phyloP scores from a whole-genome alignment of 108 stramenopile genomes.

The Epipyxis sp. region DNA sequence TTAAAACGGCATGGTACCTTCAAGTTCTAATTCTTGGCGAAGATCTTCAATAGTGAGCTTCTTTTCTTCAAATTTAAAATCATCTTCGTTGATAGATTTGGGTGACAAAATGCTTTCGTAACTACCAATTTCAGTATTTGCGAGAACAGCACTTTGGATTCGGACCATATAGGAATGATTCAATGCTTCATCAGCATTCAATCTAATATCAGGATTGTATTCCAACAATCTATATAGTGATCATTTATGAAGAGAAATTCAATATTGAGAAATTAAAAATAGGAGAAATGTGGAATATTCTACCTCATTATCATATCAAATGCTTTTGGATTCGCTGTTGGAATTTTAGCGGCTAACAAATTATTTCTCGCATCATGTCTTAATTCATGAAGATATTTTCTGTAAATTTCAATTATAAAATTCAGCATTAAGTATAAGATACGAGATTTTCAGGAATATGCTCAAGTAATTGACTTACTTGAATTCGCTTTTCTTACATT shows the following conservation, averaged over 20 bases:
- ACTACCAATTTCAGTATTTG: no score
- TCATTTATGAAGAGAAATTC: no score
- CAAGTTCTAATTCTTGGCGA: no score
- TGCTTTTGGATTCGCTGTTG: neutral
- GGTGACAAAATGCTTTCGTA: no score
- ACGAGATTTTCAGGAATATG: neutral
- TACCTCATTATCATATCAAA: slow-evolving; percentile 15
- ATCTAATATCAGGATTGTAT: slow-evolving; percentile 43
- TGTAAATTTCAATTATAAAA: neutral
- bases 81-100: no score
- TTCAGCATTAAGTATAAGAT: neutral
- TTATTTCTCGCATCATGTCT: neutral
- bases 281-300: no score
- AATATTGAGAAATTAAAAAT: no score
- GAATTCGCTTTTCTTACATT: neutral
- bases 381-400: neutral
- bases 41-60: no score
- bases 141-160: no score
- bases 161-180: slow-evolving; percentile 44
- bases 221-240: slow-evolving; percentile 46
- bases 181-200: slow-evolving; percentile 43
- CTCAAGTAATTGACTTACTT: neutral
- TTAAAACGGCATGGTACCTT: no score
- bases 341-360: neutral
- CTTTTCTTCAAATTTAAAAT: no score